A percentile compares a stretch with the other conserved stretches of the same genome.
phyloP scores from a whole-genome alignment of 305 asterid species.

The Rubia occidens region DNA sequence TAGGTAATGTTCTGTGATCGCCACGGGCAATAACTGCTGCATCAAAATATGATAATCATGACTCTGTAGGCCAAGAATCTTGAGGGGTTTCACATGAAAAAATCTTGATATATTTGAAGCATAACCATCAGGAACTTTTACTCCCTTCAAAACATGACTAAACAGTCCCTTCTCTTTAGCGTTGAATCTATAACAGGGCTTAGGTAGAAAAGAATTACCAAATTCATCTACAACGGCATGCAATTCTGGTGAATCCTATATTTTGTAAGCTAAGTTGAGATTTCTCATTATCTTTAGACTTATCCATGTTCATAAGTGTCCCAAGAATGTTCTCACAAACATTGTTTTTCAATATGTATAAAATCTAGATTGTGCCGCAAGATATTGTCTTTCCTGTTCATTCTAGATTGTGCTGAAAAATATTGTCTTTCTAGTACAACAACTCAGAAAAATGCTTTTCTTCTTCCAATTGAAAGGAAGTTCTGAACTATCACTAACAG shows the following conservation, averaged over 20 bases:
- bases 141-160: background rate
- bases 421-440: conserved; percentile 7
- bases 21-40: background rate
- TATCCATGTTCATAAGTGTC: background rate
- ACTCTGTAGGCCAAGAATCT: background rate
- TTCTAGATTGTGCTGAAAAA: conserved; percentile 6
- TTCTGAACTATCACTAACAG: background rate
- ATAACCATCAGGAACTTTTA: background rate
- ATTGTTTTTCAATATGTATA: conserved; percentile 14
- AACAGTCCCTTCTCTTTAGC: background rate
- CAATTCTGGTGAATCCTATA: background rate
- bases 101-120: background rate
- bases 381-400: conserved; percentile 7
- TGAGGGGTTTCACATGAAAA: background rate
- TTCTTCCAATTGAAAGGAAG: background rate
- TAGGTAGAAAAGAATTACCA: background rate
- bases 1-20: background rate
- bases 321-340: background rate
- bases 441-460: no score
- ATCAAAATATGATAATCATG: conserved; percentile 3
- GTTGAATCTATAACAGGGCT: background rate
- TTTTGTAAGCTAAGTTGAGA: conserved; percentile 1
- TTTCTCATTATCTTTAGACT: conserved; percentile 3
- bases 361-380: conserved; percentile 8
- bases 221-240: background rate